These are phyloP conservation scores for Pythium diclinum DNA, from an alignment of 352 stramenopile species.

Conservation along the genomic window DNA sequence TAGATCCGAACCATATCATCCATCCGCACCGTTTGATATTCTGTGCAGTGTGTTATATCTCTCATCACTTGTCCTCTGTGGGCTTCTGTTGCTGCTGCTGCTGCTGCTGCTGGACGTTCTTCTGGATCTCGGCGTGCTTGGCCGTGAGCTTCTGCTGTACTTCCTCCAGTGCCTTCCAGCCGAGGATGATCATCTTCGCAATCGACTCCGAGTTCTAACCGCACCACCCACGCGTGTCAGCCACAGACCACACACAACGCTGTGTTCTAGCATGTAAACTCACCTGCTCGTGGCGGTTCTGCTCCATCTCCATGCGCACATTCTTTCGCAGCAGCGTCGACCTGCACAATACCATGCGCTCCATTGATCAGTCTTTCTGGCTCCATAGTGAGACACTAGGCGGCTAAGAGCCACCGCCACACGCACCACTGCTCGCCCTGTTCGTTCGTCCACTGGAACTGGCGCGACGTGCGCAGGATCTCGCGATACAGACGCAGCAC, in stretches of 20 bases:
- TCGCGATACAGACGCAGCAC: conserved; percentile 79
- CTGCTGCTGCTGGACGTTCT: conserved; percentile 11
- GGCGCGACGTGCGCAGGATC: conserved; percentile 69
- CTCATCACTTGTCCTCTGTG: background rate
- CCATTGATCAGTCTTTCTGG: background rate
- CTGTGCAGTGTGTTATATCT: background rate
- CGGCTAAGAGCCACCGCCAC: background rate
- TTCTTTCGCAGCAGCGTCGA: conserved; percentile 64
- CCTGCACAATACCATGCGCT: conserved; percentile 20
- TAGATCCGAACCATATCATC: conserved; percentile 4
- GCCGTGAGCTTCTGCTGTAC: conserved; percentile 65
- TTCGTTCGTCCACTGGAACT: conserved; percentile 77
- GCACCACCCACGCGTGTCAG: background rate
- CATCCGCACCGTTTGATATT: background rate
- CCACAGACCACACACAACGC: background rate
- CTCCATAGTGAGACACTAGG: background rate
- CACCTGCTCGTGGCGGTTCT: conserved; percentile 71
- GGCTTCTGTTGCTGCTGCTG: conserved; percentile 5
- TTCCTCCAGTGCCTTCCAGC: conserved; percentile 75
- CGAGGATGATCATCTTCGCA: conserved; percentile 73
- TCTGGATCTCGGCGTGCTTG: conserved; percentile 25
- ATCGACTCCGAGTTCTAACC: conserved; percentile 68
- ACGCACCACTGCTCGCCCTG: conserved; percentile 63
- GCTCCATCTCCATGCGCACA: conserved; percentile 77
- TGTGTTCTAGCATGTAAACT: background rate